phyloP scores from a whole-genome alignment of 139 green algal genomes.

The Tetradesmus obliquus region DNA sequence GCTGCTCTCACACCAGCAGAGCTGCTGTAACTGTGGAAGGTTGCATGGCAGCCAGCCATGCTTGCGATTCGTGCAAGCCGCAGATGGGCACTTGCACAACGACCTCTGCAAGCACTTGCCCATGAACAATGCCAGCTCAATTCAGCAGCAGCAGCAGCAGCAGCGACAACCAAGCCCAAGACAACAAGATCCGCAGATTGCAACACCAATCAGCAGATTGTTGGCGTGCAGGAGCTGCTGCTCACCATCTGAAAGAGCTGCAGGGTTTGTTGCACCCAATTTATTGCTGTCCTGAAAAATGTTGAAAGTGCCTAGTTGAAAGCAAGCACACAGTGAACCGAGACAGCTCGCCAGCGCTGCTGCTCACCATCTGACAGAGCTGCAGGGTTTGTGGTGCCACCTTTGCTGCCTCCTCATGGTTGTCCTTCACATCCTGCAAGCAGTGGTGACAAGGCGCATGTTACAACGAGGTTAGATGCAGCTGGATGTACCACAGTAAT shows the following conservation, averaged over 20 bases:
- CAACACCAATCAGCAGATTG: background rate
- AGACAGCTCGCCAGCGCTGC: background rate
- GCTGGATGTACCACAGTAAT: background rate
- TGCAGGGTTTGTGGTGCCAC: constrained; percentile 80
- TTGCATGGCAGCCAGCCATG: too few species aligned
- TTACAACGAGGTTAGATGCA: background rate
- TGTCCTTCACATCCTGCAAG: constrained; percentile 87
- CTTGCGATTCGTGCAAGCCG: too few species aligned
- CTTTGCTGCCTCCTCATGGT: constrained; percentile 80
- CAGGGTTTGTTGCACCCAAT: constrained; percentile 78
- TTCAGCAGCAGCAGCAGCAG: too few species aligned
- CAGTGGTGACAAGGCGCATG: background rate
- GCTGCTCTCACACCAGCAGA: too few species aligned
- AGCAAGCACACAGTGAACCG: too few species aligned
- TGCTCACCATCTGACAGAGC: constrained; percentile 79
- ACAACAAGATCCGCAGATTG: background rate
- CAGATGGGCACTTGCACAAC: background rate
- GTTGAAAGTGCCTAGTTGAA: too few species aligned
- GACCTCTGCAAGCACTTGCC: background rate
- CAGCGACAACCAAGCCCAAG: too few species aligned
- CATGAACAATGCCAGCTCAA: too few species aligned
- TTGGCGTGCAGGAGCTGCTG: background rate
- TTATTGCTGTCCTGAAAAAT: too few species aligned
- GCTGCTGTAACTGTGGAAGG: too few species aligned
- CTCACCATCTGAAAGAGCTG: constrained; percentile 80